phyloP scores from a whole-genome alignment of 1,284 basidiomycete genomes.

The Pisolithus thermaeus region DNA sequence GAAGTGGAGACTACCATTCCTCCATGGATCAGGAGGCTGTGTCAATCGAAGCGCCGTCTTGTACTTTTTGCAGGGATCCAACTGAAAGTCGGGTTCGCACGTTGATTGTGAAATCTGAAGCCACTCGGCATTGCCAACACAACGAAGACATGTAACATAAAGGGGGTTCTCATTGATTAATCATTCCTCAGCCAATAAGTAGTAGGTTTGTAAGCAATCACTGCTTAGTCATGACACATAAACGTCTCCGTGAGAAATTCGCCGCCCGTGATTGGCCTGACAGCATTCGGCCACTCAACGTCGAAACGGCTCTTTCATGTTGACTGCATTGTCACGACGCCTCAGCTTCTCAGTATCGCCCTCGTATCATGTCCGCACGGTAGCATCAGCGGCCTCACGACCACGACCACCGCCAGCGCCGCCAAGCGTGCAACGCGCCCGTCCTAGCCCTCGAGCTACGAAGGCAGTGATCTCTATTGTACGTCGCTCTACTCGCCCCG shows the following conservation, averaged over 20 bases:
- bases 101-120: no score
- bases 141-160: no score
- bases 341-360: slow-evolving; percentile 8
- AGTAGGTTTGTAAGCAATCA: not conserved
- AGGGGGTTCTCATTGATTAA: no score
- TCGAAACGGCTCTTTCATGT: slow-evolving; percentile 19
- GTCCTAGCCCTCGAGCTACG: slow-evolving; percentile 64
- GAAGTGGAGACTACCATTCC: no score
- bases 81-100: no score
- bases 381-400: slow-evolving; percentile 57
- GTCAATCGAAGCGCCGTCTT: no score
- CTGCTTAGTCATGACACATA: not conserved
- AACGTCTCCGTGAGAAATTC: not conserved
- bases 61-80: no score
- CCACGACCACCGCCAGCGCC: slow-evolving; percentile 33
- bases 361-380: slow-evolving; percentile 39
- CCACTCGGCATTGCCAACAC: no score
- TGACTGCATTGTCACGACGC: slow-evolving; percentile 18
- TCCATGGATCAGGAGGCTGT: no score
- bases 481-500: slow-evolving; percentile 29
- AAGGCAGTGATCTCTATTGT: slow-evolving; percentile 85
- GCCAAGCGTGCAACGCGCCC: slow-evolving; percentile 41
- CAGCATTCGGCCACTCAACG: not conserved
- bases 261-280: not conserved
- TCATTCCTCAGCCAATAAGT: no score